These are phyloP conservation scores for Hanseniaspora vineae DNA, from an alignment of 805 yeast genomes.

Conservation along the genomic window DNA sequence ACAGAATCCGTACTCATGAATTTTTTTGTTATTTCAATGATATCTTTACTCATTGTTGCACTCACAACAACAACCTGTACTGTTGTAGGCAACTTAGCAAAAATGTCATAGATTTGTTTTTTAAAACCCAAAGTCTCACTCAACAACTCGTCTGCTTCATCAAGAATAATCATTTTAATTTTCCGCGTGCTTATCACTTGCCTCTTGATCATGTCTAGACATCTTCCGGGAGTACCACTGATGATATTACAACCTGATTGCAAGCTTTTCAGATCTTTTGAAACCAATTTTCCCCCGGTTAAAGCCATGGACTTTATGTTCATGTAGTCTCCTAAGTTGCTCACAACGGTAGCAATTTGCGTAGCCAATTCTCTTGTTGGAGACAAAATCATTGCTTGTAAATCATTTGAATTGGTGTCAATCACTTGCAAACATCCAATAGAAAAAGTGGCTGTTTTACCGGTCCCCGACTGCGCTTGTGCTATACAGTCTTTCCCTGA, in stretches of 20 bases:
- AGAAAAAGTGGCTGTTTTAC: slow-evolving; percentile 97
- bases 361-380: slow-evolving; percentile 95
- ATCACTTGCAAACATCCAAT: slow-evolving; percentile 85
- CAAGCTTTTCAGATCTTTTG: slow-evolving; percentile 66
- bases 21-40: slow-evolving; percentile 77
- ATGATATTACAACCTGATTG: slow-evolving; percentile 73
- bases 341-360: slow-evolving; percentile 82
- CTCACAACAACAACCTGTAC: slow-evolving; percentile 91
- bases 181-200: slow-evolving; percentile 60
- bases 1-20: slow-evolving; percentile 86
- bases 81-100: slow-evolving; percentile 72
- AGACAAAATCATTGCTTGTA: slow-evolving; percentile 83
- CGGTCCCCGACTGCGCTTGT: slow-evolving; percentile 98
- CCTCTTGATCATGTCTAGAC: slow-evolving; percentile 79
- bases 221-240: slow-evolving; percentile 97
- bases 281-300: slow-evolving; percentile 83
- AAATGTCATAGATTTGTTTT: slow-evolving; percentile 90
- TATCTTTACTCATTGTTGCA: slow-evolving; percentile 92
- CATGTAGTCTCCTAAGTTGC: slow-evolving; percentile 78
- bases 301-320: slow-evolving; percentile 80
- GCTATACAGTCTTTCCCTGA: slow-evolving; percentile 91
- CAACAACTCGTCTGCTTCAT: slow-evolving; percentile 94
- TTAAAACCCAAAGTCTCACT: slow-evolving; percentile 81
- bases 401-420: slow-evolving; percentile 56
- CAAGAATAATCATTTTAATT: slow-evolving; percentile 78